Base-by-base conservation (phyloP, 352 stramenopile species). In the Globisporangium viniferum region DNA sequence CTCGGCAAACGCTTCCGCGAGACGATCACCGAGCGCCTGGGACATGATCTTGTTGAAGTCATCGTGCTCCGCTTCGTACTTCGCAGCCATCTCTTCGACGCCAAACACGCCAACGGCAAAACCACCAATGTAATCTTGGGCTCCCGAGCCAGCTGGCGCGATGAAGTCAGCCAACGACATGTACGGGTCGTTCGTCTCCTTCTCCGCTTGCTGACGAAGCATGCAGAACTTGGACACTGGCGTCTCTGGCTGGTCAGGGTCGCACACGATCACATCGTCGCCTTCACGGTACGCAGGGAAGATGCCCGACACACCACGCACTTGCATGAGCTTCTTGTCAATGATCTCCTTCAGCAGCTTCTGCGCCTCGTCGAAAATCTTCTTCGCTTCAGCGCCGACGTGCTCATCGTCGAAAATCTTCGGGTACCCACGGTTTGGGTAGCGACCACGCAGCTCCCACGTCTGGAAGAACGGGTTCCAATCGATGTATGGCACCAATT, bases 381-480 rank as follows among this genome's bases (percentile, higher is more conserved):
- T 99, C 73, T 97, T 97, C 9, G 97, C 97, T 72, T 99, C 97
- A 6, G 67, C 75, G 54, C 97, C 97, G 6, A 99, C 96, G 27
- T 84, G 80, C 69, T 98, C 91, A 72, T 99, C 97, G 65, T 98
- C 92, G 76, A 99, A 99, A 67, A 99, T 99, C 82, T 99, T 98
- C 7, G 97, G 97, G 74, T 99, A 99, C 22, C 96, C 96, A 74
- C 97, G 89, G 78, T 99, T 99, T 29, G 97, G 97, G 76, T 99
- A 99, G 55, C 96, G 91, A 27, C 97, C 97, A 65, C 97, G 85
- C 51, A 99, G 81, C 72, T 99, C 96, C 96, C 96, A 99, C 35
- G 94, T 99, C 81, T 99, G 96, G 84, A 99, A 99, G 79, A 99
- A 99, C 15, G 97, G 97, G 73, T 99, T 99, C 97, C 97, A 99